phyloP scores from a whole-genome alignment of 305 asterid genomes.

The Rubia peregrina region DNA sequence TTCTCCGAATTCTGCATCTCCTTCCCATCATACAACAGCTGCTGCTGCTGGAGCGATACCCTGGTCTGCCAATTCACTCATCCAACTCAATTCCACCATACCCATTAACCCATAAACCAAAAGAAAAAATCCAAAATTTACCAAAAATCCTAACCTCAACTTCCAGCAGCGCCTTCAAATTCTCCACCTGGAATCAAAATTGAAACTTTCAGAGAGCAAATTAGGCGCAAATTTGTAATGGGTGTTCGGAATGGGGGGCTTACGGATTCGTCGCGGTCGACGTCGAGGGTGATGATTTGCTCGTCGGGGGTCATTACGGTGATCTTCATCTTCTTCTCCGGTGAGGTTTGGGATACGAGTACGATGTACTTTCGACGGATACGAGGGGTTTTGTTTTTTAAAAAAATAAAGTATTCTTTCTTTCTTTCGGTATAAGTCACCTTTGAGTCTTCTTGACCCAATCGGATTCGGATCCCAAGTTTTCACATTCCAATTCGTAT shows the following conservation, averaged over 20 bases:
- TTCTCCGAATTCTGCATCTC: conserved; percentile 72
- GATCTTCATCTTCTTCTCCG: conserved; percentile 79
- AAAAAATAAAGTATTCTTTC: no score
- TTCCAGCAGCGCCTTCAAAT: conserved; percentile 89
- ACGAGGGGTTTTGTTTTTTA: neutral
- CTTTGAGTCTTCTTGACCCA: neutral
- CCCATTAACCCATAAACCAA: neutral
- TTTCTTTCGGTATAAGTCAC: conserved; percentile 16
- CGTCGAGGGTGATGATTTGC: conserved; percentile 71
- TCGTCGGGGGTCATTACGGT: conserved; percentile 95
- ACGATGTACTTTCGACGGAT: neutral
- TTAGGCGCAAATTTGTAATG: neutral
- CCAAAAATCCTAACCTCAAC: conserved; percentile 60
- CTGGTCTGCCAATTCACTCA: conserved; percentile 42
- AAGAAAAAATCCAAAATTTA: neutral
- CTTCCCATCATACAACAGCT: conserved; percentile 64
- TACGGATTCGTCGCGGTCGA: conserved; percentile 95
- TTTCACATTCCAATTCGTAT: no score
- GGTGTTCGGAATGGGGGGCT: conserved; percentile 8
- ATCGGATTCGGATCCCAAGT: no score
- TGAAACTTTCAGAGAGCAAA: conserved; percentile 2
- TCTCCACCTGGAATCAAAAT: conserved; percentile 63
- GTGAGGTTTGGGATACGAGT: neutral
- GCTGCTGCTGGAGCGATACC: conserved; percentile 79
- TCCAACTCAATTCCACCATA: neutral